These are phyloP conservation scores for Macrotyloma uniflorum DNA, from an alignment of 306 rosid species.

Conservation along the genomic window DNA sequence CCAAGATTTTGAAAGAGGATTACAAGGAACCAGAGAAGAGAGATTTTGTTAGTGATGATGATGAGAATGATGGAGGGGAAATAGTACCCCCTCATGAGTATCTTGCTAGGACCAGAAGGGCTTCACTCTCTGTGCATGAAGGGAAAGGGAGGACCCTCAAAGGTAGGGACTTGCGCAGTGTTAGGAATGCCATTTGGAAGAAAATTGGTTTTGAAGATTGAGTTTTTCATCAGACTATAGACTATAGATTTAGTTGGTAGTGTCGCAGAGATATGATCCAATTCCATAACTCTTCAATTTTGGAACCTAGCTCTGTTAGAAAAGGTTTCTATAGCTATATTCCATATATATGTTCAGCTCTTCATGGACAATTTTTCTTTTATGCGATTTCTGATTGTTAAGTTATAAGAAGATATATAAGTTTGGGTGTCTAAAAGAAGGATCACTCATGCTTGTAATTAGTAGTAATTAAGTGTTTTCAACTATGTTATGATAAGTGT, in stretches of 20 bases:
- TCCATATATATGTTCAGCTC: not conserved
- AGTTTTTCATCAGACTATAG: not conserved
- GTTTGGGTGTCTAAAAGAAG: constrained; percentile 43
- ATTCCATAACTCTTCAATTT: not conserved
- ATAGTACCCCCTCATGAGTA: constrained; percentile 82
- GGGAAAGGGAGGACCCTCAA: constrained; percentile 89
- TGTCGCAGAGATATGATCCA: not conserved
- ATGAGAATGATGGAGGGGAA: not conserved
- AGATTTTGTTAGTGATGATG: constrained; percentile 14
- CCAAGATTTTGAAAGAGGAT: constrained; percentile 68
- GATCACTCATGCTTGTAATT: constrained; percentile 34
- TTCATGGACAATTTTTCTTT: not conserved
- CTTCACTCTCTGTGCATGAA: constrained; percentile 85
- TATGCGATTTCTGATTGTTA: not conserved
- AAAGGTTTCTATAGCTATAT: not conserved
- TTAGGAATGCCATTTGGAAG: constrained; percentile 94
- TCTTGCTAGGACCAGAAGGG: constrained; percentile 78
- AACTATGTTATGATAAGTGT: not conserved
- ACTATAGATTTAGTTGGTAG: not conserved
- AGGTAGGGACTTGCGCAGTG: constrained; percentile 77
- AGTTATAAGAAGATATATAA: not conserved
- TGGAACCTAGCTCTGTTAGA: not conserved
- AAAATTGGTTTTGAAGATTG: constrained; percentile 76
- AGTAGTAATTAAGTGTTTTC: too few species aligned
- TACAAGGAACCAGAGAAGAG: constrained; percentile 38